Conservation (phyloP, 2,329 filamentous ascomycete species). For the Grosmannia huntii region DNA sequence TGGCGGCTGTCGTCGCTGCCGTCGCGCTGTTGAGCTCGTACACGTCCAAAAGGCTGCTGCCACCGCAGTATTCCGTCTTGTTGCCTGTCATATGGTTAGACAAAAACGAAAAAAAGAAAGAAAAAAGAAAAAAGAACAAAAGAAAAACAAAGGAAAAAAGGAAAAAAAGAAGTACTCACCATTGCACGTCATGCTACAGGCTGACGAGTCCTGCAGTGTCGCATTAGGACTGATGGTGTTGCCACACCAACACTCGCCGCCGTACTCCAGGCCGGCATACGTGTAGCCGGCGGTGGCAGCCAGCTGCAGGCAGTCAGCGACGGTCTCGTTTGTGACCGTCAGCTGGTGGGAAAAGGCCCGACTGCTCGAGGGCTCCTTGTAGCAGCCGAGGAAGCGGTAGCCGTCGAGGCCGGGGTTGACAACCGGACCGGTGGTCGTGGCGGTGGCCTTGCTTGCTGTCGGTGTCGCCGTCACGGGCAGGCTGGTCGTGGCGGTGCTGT, state of each 20-base stretch:
- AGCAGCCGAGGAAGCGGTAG: constrained; percentile 23
- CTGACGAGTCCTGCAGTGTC: constrained; percentile 9
- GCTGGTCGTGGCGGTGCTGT: background rate
- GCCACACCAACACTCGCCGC: constrained; percentile 23
- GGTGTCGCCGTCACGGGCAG: constrained; percentile 1
- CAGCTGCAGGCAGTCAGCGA: constrained; percentile 12
- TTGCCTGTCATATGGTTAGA: constrained; percentile 4
- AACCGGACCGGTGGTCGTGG: constrained; percentile 10
- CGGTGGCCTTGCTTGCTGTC: background rate
- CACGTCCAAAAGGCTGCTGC: constrained; percentile 8
- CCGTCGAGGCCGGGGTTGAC: constrained; percentile 21
- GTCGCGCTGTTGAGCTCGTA: constrained; percentile 5
- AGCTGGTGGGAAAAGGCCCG: constrained; percentile 12
- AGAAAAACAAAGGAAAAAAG: too few species aligned
- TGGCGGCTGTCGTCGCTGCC: background rate
- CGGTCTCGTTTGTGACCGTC: constrained; percentile 10
- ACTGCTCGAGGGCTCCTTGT: constrained; percentile 14
- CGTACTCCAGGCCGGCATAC: constrained; percentile 39
- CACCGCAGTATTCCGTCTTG: constrained; percentile 12
- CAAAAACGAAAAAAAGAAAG: too few species aligned
- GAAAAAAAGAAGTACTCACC: background rate
- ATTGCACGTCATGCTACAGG: constrained; percentile 17
- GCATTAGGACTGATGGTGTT: constrained; percentile 12
- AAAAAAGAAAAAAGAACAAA: too few species aligned
- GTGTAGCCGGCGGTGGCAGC: constrained; percentile 20